Evolutionary conservation across 2,329 filamentous ascomycete genomes (phyloP).

Genomic region (Aspergillus bombycis): DNA sequence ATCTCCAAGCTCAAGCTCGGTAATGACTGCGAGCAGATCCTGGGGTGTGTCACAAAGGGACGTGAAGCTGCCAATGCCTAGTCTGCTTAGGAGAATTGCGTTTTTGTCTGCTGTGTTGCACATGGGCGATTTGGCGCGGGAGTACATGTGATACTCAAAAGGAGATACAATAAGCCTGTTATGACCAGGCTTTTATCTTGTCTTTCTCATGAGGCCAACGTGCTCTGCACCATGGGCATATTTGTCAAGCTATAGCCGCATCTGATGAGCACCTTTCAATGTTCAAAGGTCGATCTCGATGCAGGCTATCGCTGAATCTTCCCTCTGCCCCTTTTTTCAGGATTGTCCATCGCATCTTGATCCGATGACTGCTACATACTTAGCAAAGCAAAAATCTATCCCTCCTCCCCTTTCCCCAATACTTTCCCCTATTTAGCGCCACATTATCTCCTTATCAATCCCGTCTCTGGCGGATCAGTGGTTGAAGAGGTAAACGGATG

Average conservation of each 20-base stretch:
- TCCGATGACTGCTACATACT: background rate
- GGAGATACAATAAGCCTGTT: conserved; percentile 22
- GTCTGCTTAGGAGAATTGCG: conserved; percentile 8
- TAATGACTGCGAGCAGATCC: background rate
- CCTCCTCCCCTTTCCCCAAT: background rate
- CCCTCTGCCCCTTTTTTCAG: background rate
- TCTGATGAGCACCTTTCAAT: background rate
- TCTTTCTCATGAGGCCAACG: conserved; percentile 6
- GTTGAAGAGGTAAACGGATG: conserved; percentile 93
- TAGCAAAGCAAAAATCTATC: background rate
- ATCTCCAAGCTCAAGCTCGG: background rate
- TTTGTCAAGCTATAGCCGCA: background rate
- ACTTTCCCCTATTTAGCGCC: conserved; percentile 54
- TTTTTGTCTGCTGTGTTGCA: conserved; percentile 17
- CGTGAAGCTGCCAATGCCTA: conserved; percentile 35
- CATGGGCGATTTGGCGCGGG: conserved; percentile 20
- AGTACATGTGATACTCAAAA: conserved; percentile 24
- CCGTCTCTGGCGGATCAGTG: conserved; percentile 42
- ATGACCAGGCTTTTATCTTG: conserved; percentile 19
- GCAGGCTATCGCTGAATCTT: background rate
- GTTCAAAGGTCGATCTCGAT: background rate
- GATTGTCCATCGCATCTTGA: background rate
- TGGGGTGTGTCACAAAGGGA: conserved; percentile 51
- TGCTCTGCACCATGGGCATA: background rate
- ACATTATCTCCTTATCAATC: conserved; percentile 79